Base-by-base conservation (phyloP, 2,329 filamentous ascomycete genomes). In the Exophiala sp. region DNA sequence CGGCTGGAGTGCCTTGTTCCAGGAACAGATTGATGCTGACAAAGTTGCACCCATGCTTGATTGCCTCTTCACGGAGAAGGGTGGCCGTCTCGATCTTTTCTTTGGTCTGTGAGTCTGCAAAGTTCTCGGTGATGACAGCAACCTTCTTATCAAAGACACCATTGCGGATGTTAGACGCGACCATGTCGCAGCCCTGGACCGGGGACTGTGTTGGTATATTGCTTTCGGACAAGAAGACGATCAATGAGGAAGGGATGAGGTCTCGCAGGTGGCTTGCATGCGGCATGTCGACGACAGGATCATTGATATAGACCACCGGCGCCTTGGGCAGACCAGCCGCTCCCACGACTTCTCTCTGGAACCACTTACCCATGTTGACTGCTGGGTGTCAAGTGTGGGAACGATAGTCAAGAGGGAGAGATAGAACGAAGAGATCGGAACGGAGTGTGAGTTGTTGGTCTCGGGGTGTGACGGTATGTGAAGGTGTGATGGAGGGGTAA, bases 261-360 rank as follows among this genome's bases (percentile, higher is more conserved):
- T 50, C 48, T 2, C 44, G 34, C 22, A 60, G 39, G 21, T 52
- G 44, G 34, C 22, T 16, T 3, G 46, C 50, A 49, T 57, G 38
- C 21, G 40, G 32, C n/a, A 39, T 30, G 43, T 41, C 42, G 18
- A 10, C 29, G 2, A 23, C 51, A 7, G 58, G 51, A 34, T 60
- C 57, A 27, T 50, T 58, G 37, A 60, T 32, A 41, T 58, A 60
- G 41, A 60, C 50, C 50, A 51, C 49, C 29, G 58, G 56, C 2
- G 56, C 55, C 6, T 42, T 48, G 14, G 55, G 52, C 27, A 53
- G 30, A 10, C 32, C 30, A 32, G 34, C 3, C 3, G 3, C 7
- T 7, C 7, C 6, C 7, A 32, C 11, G 29, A n/a, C 11, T 32
- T 32, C 7, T n/a, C 40, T 46, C 35, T 43, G 46, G 11, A 38